Evolutionary conservation across 2,329 filamentous ascomycete genomes (phyloP).

Genomic region (Fusarium verrucosum): DNA sequence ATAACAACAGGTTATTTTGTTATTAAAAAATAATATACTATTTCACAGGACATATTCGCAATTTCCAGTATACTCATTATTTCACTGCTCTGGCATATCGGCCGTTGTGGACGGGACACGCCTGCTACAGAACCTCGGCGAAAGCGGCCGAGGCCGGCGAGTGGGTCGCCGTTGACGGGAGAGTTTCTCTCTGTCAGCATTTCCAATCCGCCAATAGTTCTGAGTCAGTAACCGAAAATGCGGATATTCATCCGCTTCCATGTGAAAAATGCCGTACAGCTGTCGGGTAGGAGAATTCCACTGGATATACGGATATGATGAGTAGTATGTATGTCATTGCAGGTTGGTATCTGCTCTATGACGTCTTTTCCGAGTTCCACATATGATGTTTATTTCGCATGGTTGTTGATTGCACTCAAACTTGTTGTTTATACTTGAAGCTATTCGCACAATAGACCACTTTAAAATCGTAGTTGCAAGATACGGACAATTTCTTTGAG

Average conservation of each 20-base stretch:
- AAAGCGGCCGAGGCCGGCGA: conserved; percentile 32
- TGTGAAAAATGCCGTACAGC: background rate
- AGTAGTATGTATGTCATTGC: background rate
- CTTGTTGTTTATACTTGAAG: background rate
- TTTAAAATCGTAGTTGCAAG: fast-evolving
- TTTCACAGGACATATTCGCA: no score
- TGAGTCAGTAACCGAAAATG: conserved; percentile 24
- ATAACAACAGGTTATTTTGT: no score
- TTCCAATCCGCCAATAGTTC: conserved; percentile 31
- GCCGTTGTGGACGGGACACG: background rate
- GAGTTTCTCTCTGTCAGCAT: conserved; percentile 37
- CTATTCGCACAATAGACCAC: no score
- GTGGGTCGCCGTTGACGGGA: conserved; percentile 25
- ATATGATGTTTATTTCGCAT: background rate
- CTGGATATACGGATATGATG: background rate
- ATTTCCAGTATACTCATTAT: no score
- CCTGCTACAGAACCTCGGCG: conserved; percentile 34
- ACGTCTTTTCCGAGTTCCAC: background rate
- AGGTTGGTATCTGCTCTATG: background rate
- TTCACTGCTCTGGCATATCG: background rate
- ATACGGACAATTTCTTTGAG: fast-evolving
- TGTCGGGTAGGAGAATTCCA: conserved; percentile 9
- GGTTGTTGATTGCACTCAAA: fast-evolving
- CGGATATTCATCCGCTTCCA: conserved; percentile 11
- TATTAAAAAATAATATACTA: no score